Conservation (phyloP, 2,329 filamentous ascomycete species). For the Colletotrichum liriopes region DNA sequence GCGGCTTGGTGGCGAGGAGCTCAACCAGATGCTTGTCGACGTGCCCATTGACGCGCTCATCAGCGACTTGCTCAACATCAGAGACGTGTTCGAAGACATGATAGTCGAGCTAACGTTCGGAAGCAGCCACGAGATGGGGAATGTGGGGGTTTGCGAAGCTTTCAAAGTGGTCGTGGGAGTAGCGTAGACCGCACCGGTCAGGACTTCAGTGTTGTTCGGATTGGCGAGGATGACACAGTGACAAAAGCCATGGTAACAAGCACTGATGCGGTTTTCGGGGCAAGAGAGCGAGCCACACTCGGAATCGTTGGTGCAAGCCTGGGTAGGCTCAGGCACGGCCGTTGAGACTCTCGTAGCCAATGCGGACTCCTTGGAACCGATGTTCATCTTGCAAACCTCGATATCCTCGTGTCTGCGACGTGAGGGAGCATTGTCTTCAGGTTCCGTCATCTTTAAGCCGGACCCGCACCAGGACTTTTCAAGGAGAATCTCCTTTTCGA, state of each 20-base stretch:
- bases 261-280: not conserved
- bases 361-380: not conserved
- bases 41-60: not conserved
- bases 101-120: not conserved
- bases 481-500: slow-evolving; percentile 49
- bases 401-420: not conserved
- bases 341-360: not conserved
- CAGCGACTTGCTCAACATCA: not conserved
- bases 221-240: slow-evolving; percentile 12
- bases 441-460: not conserved
- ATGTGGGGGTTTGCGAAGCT: not conserved
- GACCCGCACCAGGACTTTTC: slow-evolving; percentile 41
- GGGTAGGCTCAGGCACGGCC: slow-evolving; percentile 9
- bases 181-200: not conserved
- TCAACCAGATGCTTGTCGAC: not conserved
- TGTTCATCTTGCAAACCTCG: slow-evolving; percentile 6
- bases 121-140: not conserved
- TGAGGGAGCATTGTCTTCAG: not conserved
- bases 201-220: not conserved
- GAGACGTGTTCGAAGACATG: not conserved
- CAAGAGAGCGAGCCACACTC: slow-evolving; percentile 20
- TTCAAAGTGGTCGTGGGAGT: not conserved
- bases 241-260: slow-evolving; percentile 15
- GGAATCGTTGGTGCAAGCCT: not conserved
- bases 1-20: not conserved